Base-by-base conservation (phyloP, 768 basidiomycete genomes). In the Myochromella boudieri region DNA sequence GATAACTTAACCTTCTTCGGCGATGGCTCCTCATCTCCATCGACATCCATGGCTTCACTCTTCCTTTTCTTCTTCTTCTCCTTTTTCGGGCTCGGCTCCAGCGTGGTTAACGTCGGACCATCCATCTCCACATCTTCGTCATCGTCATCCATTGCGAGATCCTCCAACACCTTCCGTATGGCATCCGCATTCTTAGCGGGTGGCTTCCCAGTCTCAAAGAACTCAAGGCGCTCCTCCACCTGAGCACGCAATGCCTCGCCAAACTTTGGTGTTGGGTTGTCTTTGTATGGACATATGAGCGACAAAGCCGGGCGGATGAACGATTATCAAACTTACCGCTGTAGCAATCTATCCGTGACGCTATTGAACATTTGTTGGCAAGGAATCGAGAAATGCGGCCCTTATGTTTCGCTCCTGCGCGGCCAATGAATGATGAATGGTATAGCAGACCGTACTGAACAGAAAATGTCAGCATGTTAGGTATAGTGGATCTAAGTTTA, bases 301-400 rank as follows among this genome's bases (percentile, higher is more conserved):
- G 37, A 48, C 25, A 11, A 22, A 20, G 32, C 37, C 39, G 36
- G 33, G 25, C 1, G 34, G 27, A 21, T 8, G 26, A 15, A 15
- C 7, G 27, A 1, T 17, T 17, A 43, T 14, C 17, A 27, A 3
- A 25, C 79, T 44, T 57, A 88, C 91, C 91, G 2, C 86, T 76
- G 63, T 89, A 98, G 67, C 94, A 97, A 65, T 98, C 95, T 68
- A 98, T 97, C 44, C 95, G 80, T 12, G 92, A 90, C 1, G 95
- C 95, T 57, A 98, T 97, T 45, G 94, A 95, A 62, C 92, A 94
- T 69, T 98, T 98, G 79, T 98, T 98, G 29, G 95, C 95, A 6
- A 98, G 76, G 81, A 97, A 98, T n/a, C 95, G 86, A 3, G 95
- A 97, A 62, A 97, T 97, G 45, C 95, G 87, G 8, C 95, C 95